A percentile compares a stretch with the other conserved stretches of the same genome.
Conservation (phyloP, 768 basidiomycete genomes). For the Termitomyces sp. region DNA sequence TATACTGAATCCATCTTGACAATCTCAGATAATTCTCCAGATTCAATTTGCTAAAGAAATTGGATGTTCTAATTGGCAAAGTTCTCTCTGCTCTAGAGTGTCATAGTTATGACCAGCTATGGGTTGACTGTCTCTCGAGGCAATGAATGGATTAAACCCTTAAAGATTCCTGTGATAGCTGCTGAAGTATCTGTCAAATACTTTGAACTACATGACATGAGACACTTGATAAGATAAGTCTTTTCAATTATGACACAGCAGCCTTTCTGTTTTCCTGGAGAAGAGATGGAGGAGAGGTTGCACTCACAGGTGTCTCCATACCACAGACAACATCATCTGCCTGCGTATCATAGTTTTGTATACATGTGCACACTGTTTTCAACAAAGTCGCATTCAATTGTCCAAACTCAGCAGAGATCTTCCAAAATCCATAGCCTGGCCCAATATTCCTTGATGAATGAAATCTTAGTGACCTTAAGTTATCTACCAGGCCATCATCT, state of each 20-base stretch:
- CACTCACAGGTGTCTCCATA: slow-evolving; percentile 7
- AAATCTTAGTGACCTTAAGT: background rate
- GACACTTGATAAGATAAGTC: no score
- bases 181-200: background rate
- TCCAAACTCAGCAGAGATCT: no score
- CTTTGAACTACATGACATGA: background rate
- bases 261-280: background rate
- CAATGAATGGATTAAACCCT: slow-evolving; percentile 9
- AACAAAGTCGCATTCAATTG: no score
- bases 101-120: background rate
- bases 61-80: background rate
- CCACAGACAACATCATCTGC: background rate
- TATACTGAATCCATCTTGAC: background rate
- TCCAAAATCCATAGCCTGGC: background rate
- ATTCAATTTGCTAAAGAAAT: no score
- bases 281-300: background rate
- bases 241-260: slow-evolving; percentile 8
- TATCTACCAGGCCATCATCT: no score
- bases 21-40: background rate
- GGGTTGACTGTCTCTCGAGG: slow-evolving; percentile 12
- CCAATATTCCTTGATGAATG: background rate
- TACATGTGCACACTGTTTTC: no score
- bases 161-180: background rate
- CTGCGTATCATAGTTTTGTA: no score
- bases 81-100: no score